Conservation (phyloP, 2,329 filamentous ascomycete genomes). For the Ophiostoma triangulosporum region DNA sequence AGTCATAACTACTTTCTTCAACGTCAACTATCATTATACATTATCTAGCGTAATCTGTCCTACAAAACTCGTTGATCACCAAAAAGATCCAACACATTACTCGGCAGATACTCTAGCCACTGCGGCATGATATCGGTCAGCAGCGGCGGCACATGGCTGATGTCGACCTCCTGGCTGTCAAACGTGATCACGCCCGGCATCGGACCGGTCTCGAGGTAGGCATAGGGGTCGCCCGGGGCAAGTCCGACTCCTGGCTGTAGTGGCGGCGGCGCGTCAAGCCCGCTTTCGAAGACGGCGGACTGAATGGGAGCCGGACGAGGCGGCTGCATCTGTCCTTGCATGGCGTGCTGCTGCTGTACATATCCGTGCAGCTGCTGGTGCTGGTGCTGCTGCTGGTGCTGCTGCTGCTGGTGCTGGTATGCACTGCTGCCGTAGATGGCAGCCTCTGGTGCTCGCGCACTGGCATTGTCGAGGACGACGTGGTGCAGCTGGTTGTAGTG, state of each 20-base stretch:
- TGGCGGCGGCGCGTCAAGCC: not conserved
- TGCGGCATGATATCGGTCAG: constrained; percentile 50
- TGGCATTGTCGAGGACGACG: not conserved
- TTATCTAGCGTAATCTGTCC: too few species aligned
- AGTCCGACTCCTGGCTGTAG: constrained; percentile 4
- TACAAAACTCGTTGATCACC: too few species aligned
- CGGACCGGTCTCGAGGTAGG: constrained; percentile 21
- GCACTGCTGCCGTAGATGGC: not conserved
- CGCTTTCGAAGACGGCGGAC: not conserved
- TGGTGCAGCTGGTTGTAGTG: not conserved
- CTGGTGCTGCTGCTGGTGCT: not conserved
- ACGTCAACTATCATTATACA: too few species aligned
- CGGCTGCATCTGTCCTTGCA: constrained; percentile 13
- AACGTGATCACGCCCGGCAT: constrained; percentile 49
- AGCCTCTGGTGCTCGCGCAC: not conserved
- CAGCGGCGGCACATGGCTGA: constrained; percentile 49
- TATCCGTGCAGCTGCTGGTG: too few species aligned
- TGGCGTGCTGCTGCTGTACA: constrained; percentile 14
- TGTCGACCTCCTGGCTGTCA: constrained; percentile 64
- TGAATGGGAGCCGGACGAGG: constrained; percentile 9
- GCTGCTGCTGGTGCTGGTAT: constrained; percentile 12
- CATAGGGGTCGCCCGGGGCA: constrained; percentile 17
- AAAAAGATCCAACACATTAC: constrained; percentile 48
- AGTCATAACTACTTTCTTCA: too few species aligned
- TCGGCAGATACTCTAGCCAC: constrained; percentile 62